Evolutionary conservation across 371 early-diverging fungal genomes (phyloP).

Genomic region (Actinomucor elegans): DNA sequence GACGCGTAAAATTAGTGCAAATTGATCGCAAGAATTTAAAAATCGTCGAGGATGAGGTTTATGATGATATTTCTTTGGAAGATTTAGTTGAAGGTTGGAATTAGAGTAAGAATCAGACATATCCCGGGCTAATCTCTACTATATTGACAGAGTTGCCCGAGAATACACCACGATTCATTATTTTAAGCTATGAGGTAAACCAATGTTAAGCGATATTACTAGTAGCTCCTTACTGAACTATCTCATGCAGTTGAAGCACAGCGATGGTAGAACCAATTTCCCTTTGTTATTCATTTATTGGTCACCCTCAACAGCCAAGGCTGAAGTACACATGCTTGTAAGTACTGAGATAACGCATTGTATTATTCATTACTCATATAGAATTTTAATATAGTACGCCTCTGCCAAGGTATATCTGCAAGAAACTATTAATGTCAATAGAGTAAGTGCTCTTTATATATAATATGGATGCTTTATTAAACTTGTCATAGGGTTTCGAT

Average conservation of each 20-base stretch:
- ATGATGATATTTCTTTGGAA: conserved; percentile 53
- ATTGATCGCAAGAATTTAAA: conserved; percentile 54
- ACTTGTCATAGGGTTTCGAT: conserved; percentile 43
- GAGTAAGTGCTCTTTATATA: conserved; percentile 31
- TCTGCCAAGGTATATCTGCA: conserved; percentile 67
- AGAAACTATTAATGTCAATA: conserved; percentile 50
- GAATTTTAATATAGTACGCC: conserved; percentile 47
- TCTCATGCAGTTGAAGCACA: conserved; percentile 51
- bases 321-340: conserved; percentile 63
- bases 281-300: conserved; percentile 70
- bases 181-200: conserved; percentile 64
- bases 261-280: conserved; percentile 66
- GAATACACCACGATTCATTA: conserved; percentile 65
- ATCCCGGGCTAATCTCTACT: too few species aligned
- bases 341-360: background rate
- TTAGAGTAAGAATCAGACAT: too few species aligned
- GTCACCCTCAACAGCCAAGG: conserved; percentile 57
- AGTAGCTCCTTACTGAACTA: too few species aligned
- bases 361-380: background rate
- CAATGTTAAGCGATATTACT: too few species aligned
- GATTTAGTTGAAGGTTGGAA: conserved; percentile 57
- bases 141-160: conserved; percentile 70
- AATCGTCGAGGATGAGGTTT: conserved; percentile 57
- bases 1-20: conserved; percentile 41
- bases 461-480: background rate